A percentile compares a stretch with the other conserved stretches of the same genome.
Conservation (phyloP, 2,329 filamentous ascomycete genomes). For the Arthrinium phaeospermum region DNA sequence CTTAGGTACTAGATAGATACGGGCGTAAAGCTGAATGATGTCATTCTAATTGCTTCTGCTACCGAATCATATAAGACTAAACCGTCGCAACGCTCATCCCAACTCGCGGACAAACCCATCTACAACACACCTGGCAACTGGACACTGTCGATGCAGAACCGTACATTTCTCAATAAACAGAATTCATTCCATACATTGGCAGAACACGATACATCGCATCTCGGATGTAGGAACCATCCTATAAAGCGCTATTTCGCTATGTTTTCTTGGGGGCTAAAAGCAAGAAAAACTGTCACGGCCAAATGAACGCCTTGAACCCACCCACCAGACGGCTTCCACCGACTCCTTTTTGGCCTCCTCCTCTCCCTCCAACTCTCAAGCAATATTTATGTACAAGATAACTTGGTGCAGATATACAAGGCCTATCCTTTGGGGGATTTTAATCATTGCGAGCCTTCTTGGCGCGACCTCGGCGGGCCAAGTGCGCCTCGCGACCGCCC, state of each 20-base stretch:
- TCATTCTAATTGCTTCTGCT: slow-evolving; percentile 2
- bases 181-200: not conserved
- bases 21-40: not conserved
- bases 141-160: not conserved
- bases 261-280: not conserved
- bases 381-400: slow-evolving; percentile 8
- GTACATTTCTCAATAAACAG: not conserved
- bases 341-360: slow-evolving; percentile 16
- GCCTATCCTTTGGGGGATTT: not conserved
- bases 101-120: not conserved
- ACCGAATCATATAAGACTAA: not conserved
- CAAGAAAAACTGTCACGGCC: slow-evolving; percentile 8
- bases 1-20: not conserved
- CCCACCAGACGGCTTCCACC: not conserved
- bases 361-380: slow-evolving; percentile 12
- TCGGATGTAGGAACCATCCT: not conserved
- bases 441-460: slow-evolving; percentile 31
- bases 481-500: slow-evolving; percentile 35
- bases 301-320: slow-evolving; percentile 10
- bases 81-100: slow-evolving; percentile 4
- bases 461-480: slow-evolving; percentile 35
- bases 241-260: not conserved
- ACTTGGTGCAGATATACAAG: slow-evolving; percentile 12
- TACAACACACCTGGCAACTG: not conserved
- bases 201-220: not conserved